Evolutionary conservation across 306 rosid genomes (phyloP), one percentile per base, ranked within the genome.

Genomic region (Vigna nakashimae): DNA sequence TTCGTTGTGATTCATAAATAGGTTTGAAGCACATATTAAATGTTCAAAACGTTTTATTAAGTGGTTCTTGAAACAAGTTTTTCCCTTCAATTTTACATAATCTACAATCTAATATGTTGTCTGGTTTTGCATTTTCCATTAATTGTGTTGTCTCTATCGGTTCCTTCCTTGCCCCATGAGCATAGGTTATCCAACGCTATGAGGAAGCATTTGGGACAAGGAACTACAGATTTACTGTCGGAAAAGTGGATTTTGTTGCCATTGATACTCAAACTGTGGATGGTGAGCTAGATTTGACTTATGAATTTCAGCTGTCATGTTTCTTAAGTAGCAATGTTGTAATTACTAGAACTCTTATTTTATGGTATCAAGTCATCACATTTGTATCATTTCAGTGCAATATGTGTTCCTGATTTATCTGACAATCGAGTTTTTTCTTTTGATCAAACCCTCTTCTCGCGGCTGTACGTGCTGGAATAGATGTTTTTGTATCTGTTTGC

Each of bases 181-280:
- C 26, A 15, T 83, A 93, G 97, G 93, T 82, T 76, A 82, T 88
- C 76, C 55, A 4, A 38, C 93, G 97, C 36, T 93, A 89, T 55
- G 97, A 91, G 65, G 89, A 83, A 66, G 80, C 85, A 80, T 91
- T 91, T 55, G 94, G 96, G 59, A 75, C 36, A 72, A 83, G 94
- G 82, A 91, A 88, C 84, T 79, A 85, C 80, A 85, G 36, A 72
- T 87, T 91, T 81, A 13, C 71, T 0, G 77, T 86, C 63, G 98
- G 98, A 65, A 84, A 89, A 69, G 96, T 91, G 52, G 91, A 91
- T 85, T 93, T 93, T 66, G 40, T 93, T 79, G 91, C 89, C 6
- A 52, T 93, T 79, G 98, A 93, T 87, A 81, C 94, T 42, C 98
- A 91, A 85, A 87, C 80, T 79, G 42, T 93, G 60, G 98, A 91